Evolutionary conservation across 495 filamentous ascomycete genomes (phyloP).

Genomic region (Aspergillus baeticus): DNA sequence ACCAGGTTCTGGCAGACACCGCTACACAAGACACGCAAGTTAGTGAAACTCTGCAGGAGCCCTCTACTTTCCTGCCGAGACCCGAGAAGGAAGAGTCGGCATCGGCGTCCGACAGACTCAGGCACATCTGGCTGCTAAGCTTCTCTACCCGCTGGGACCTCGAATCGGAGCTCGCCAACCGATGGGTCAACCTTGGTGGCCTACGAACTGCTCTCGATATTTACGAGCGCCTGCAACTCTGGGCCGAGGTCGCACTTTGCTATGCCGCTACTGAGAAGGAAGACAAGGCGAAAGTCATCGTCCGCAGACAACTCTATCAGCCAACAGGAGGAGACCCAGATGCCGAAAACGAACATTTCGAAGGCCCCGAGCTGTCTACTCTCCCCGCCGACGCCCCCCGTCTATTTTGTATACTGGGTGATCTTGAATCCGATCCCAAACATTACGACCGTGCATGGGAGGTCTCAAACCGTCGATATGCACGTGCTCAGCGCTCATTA

Average conservation of each 20-base stretch:
- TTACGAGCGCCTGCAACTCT: constrained; percentile 90
- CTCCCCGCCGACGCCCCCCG: constrained; percentile 81
- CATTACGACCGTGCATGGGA: constrained; percentile 89
- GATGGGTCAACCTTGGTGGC: constrained; percentile 85
- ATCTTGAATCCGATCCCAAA: constrained; percentile 70
- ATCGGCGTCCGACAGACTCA: constrained; percentile 68
- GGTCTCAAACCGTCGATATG: constrained; percentile 75
- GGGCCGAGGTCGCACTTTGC: constrained; percentile 93
- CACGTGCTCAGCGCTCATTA: constrained; percentile 82
- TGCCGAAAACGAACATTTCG: constrained; percentile 58
- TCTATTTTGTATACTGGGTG: constrained; percentile 90
- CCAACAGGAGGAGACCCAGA: constrained; percentile 42
- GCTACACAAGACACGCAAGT: constrained; percentile 39
- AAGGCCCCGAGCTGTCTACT: constrained; percentile 61
- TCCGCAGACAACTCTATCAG: constrained; percentile 75
- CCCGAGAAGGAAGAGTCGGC: constrained; percentile 76
- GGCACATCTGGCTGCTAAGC: constrained; percentile 76
- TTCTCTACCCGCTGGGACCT: constrained; percentile 90
- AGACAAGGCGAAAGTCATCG: constrained; percentile 72
- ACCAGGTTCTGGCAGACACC: constrained; percentile 93
- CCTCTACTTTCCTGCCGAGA: constrained; percentile 79
- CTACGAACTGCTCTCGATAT: constrained; percentile 91
- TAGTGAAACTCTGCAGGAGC: constrained; percentile 23
- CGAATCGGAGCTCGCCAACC: constrained; percentile 86
- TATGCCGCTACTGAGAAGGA: constrained; percentile 79